Conservation (phyloP, 2,329 filamentous ascomycete species). For the Diaporthe ampelina region DNA sequence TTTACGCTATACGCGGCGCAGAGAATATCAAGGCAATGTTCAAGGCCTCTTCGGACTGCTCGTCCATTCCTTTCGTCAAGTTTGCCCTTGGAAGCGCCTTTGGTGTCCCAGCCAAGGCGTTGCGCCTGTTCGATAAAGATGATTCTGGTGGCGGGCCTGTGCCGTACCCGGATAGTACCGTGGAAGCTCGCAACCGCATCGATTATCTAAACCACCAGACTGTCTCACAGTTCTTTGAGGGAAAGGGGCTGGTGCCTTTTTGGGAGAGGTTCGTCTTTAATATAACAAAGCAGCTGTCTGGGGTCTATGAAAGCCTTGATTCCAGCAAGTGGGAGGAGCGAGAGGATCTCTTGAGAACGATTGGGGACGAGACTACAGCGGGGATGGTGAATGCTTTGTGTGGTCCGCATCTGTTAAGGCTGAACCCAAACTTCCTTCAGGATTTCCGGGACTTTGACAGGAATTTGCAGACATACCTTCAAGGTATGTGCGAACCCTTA, state of each 20-base stretch:
- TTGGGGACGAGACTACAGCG: background rate
- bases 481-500: background rate
- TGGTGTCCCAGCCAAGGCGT: background rate
- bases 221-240: background rate
- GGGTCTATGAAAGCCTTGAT: background rate
- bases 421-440: background rate
- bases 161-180: background rate
- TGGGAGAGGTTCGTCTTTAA: background rate
- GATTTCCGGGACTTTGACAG: slow-evolving; percentile 1
- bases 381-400: background rate
- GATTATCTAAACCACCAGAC: background rate
- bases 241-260: background rate
- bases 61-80: slow-evolving; percentile 10
- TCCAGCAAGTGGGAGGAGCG: too few relatives aligned
- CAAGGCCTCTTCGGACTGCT: background rate
- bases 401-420: background rate
- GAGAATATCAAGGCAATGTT: background rate
- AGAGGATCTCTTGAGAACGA: background rate
- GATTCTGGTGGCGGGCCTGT: background rate
- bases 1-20: background rate
- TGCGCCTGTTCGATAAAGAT: background rate
- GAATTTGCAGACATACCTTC: slow-evolving; percentile 1
- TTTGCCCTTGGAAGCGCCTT: slow-evolving; percentile 1
- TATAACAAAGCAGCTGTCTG: background rate
- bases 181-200: background rate